Base-by-base conservation (phyloP, 129 eudicot genomes). In the Flaveria brownii region DNA sequence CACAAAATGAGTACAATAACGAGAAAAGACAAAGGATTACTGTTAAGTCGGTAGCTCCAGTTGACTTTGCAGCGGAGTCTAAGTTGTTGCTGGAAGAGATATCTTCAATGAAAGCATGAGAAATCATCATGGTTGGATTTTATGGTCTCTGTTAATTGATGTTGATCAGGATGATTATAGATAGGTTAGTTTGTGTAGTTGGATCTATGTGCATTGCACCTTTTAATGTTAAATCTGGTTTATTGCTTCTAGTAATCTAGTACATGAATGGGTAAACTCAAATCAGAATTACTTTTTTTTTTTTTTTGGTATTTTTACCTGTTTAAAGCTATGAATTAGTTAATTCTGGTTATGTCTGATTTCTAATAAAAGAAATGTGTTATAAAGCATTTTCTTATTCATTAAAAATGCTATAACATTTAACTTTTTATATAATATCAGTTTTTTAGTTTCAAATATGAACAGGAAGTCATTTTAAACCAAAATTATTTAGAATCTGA, bases 21-120 rank as follows among this genome's bases (percentile, higher is more conserved):
- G 99, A 94, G 79, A 94, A 87, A 70, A 80, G 86, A 63, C 99
- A 94, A 70, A 84, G 99, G 83, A 87, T 94, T 51, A 87, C 97
- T 0, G 85, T 83, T 2, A 83, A 91, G 81, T 73, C 88, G 70
- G 87, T 94, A 72, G 89, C 89, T 63, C 92, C 89, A 0, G 81
- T 91, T 68, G 97, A 91, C 78, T 89, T 78, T 87, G 99, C 91
- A 51, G 88, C 96, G 65, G 99, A 89, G 77, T 86, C 97, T 36
- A 89, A 76, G 82, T 86, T 73, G 36, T 68, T 91, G 85, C 74
- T 94, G 17, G 96, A 87, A 50, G 89, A 91, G 77, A 83, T 94
- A 5, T 62, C 97, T 6, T 84, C 90, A 76, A 81, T 87, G 82
- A 91, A 89, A 79, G 76, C 61, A 60, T 80, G 39, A 80, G 73